Conservation (phyloP, 805 yeast species). For the Cyberlindnera galapagoensis region DNA sequence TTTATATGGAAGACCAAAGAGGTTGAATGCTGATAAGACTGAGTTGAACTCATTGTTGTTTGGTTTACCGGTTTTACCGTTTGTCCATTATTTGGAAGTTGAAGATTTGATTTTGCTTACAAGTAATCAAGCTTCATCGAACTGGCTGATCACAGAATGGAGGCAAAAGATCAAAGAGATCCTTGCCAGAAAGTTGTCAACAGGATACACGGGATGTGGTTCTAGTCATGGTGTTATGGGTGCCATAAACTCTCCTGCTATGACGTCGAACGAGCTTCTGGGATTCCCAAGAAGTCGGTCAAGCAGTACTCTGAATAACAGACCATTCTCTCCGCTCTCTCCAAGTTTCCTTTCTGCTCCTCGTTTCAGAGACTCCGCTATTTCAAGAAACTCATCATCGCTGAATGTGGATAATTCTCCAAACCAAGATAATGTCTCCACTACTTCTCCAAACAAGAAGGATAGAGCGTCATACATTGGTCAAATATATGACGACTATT, state of each 20-base stretch:
- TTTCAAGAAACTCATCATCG: conserved; percentile 16
- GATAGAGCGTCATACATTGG: conserved; percentile 26
- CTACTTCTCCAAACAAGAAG: conserved; percentile 10
- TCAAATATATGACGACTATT: conserved; percentile 28
- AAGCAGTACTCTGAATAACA: conserved; percentile 15
- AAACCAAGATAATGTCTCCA: conserved; percentile 8
- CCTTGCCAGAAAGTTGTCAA: conserved; percentile 42
- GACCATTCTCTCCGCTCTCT: conserved; percentile 28
- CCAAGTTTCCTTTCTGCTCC: conserved; percentile 33
- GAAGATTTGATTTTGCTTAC: conserved; percentile 47
- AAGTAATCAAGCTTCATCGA: conserved; percentile 26
- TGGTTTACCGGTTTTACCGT: conserved; percentile 79
- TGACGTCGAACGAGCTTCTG: conserved; percentile 30
- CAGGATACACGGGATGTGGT: conserved; percentile 79
- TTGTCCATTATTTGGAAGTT: conserved; percentile 62
- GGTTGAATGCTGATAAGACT: conserved; percentile 65
- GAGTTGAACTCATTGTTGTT: conserved; percentile 63
- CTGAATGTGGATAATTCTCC: conserved; percentile 14
- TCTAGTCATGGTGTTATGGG: conserved; percentile 55
- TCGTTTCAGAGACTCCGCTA: conserved; percentile 21
- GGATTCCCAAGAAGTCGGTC: conserved; percentile 7
- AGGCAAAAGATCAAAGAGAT: conserved; percentile 46
- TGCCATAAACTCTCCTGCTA: conserved; percentile 46
- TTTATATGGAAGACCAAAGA: conserved; percentile 75
- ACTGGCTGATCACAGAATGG: conserved; percentile 63